Base-by-base conservation (phyloP, 352 stramenopile species). In the Albugo laibachii region DNA sequence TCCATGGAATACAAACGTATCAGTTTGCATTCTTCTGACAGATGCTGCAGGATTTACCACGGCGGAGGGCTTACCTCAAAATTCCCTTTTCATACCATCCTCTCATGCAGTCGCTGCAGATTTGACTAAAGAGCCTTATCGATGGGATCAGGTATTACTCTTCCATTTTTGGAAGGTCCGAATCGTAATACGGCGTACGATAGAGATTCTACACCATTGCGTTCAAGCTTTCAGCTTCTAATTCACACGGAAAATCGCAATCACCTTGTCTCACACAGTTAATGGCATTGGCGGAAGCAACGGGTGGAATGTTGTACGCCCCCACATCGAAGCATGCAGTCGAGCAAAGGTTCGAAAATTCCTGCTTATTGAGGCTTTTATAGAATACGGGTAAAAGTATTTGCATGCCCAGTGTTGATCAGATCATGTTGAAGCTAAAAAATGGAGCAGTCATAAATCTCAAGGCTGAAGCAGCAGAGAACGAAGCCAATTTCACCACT, bases 1-100 rank as follows among this genome's bases (percentile, higher is more conserved):
- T 27, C 71, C 78, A 0, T 88, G 73, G 71, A 92, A 87, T 52
- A 87, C 78, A 2, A 87, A 92, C 48, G 66, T 88, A 19, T 77
- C 67, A 0, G 69, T 88, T 0, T 86, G 77, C 48, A 66, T 92
- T 16, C 52, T 88, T 19, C 56, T 92, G 40, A 88, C 78, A 49
- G 78, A 91, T 55, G 77, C 77, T n/a, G 8, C 3, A 31, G 51
- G 51, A 15, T 84, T 74, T 2, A 62, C 56, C 36, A 57, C 87
- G 13, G 83, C 75, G 12, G 74, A 91, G 41, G 78, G 78, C 1
- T 59, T 87, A 20, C 45, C 83, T 13, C 75, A 88, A 52, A 68
- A 85, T 51, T 55, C 78, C 34, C 69, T 92, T 5, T 67, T 64
- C 2, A 80, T 92, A 53, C 65, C 74, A 5, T 70, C 72, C 15